Base-by-base conservation (phyloP, 2,329 filamentous ascomycete species). In the Fusarium sp. region DNA sequence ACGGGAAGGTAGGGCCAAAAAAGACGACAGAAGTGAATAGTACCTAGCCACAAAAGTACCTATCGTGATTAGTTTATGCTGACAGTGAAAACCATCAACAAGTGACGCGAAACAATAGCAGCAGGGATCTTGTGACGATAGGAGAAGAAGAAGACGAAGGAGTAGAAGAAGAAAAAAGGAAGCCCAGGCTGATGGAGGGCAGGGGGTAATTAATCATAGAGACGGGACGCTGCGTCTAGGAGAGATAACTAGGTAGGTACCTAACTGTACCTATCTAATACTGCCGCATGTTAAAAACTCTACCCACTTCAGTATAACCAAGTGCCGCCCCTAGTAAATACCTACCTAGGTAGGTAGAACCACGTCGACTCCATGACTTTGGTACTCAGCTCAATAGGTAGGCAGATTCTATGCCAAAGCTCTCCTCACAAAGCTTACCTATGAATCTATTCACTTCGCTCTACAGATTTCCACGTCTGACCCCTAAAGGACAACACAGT, bases 141-240 rank as follows among this genome's bases (percentile, higher is more conserved):
- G 11, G 10, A 41, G 15, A 24, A 36, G 25, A 34, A 24, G 3
- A 22, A 41, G 22, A 11, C 10, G 22, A 36, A 22, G 8, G 7
- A 22, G 13, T 13, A 22, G 10, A 35, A 10, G 31, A 24, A 22
- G 12, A 28, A 19, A 29, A 28, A 47, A 28, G 24, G 28, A 32
- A 47, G 22, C 12, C 31, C 28, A 47, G 15, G 34, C 29, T 15
- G 36, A 40, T 53, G 40, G 31, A 40, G 25, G 25, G 24, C 34
- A 44, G 53, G 50, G 54, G 34, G n/a, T 15, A 19, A 36, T 36
- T 36, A 36, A 36, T 36, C n/a, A n/a, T 36, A 36, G n/a, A 32
- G 19, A 19, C 19, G 19, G 19, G 19, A 19, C 19, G 3, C 19
- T 19, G 34, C 34, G 15, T 36, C n/a, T 36, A 22, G 28, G 36